A percentile compares a stretch with the other conserved stretches of the same genome.
Conservation (phyloP, 129 eudicot genomes). For the Pittosporum tobira region DNA sequence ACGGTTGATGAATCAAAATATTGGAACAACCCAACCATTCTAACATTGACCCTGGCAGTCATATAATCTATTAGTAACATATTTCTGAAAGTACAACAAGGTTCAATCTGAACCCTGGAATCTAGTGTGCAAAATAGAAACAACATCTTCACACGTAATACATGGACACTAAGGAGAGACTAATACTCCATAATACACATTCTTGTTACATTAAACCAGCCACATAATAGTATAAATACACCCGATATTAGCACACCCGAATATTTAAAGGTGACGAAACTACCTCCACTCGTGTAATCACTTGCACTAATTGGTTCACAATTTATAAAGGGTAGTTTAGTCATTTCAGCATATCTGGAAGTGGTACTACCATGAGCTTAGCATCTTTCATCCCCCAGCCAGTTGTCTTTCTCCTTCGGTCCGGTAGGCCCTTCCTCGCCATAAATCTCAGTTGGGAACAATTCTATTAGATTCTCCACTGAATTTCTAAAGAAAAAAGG, state of each 20-base stretch:
- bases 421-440: constrained; percentile 98
- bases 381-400: constrained; percentile 92
- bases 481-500: constrained; percentile 66
- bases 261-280: too few relatives aligned
- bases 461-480: constrained; percentile 52
- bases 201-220: not conserved
- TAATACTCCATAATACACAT: too few relatives aligned
- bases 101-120: not conserved
- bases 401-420: constrained; percentile 95
- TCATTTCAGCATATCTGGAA: not conserved
- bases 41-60: too few relatives aligned
- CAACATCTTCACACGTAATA: not conserved
- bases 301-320: too few relatives aligned
- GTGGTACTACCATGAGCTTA: constrained; percentile 3
- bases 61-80: too few relatives aligned
- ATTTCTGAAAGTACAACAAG: not conserved
- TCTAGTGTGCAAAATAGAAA: too few relatives aligned
- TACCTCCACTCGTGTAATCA: too few relatives aligned
- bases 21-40: too few relatives aligned
- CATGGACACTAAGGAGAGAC: not conserved
- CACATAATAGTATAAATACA: too few relatives aligned
- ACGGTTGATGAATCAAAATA: too few relatives aligned
- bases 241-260: too few relatives aligned
- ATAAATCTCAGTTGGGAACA: constrained; percentile 76
- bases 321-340: too few relatives aligned